Conservation (phyloP, 139 green algal species). For the Medakamo hakoo region DNA sequence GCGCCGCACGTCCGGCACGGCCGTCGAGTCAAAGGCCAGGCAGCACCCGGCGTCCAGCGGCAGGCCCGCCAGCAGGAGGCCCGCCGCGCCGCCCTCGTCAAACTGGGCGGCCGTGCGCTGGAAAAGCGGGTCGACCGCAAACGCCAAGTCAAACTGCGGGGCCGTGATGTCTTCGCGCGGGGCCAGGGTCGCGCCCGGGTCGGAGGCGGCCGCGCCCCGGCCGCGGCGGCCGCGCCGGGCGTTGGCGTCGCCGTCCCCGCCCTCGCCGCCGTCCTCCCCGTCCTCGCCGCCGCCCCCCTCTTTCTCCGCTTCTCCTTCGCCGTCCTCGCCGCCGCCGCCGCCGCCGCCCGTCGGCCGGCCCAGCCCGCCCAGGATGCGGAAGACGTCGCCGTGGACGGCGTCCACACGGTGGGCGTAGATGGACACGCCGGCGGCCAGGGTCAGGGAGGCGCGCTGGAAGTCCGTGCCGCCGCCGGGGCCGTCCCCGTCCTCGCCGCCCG, state of each 20-base stretch:
- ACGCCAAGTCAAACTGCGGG: constrained; percentile 61
- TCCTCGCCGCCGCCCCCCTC: too few relatives aligned
- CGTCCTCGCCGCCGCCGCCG: constrained; percentile 6
- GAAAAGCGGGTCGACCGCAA: constrained; percentile 63
- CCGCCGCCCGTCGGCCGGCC: constrained; percentile 19
- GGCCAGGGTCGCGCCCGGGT: constrained; percentile 37
- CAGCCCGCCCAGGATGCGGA: constrained; percentile 50
- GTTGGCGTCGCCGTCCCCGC: too few relatives aligned
- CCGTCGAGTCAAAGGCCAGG: constrained; percentile 60
- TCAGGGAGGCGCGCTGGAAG: constrained; percentile 74
- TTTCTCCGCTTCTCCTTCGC: constrained; percentile 2
- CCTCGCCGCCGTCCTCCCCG: constrained; percentile 12
- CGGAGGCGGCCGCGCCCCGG: constrained; percentile 2
- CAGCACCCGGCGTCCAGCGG: constrained; percentile 41
- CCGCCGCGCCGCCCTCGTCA: constrained; percentile 60
- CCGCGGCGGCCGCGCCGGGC: constrained; percentile 1
- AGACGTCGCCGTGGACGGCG: constrained; percentile 60
- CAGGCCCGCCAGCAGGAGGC: constrained; percentile 66
- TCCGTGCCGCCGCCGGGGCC: constrained; percentile 42
- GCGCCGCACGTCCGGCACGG: constrained; percentile 27
- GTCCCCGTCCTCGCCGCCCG: constrained; percentile 18
- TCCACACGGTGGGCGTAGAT: constrained; percentile 83
- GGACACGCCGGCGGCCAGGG: constrained; percentile 75
- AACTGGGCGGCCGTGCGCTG: constrained; percentile 75
- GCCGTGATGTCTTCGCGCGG: constrained; percentile 42